A percentile compares a stretch with the other conserved stretches of the same genome.
These are phyloP conservation scores for Daldinia childiae DNA, from an alignment of 495 filamentous ascomycete species.

Conservation along the genomic window DNA sequence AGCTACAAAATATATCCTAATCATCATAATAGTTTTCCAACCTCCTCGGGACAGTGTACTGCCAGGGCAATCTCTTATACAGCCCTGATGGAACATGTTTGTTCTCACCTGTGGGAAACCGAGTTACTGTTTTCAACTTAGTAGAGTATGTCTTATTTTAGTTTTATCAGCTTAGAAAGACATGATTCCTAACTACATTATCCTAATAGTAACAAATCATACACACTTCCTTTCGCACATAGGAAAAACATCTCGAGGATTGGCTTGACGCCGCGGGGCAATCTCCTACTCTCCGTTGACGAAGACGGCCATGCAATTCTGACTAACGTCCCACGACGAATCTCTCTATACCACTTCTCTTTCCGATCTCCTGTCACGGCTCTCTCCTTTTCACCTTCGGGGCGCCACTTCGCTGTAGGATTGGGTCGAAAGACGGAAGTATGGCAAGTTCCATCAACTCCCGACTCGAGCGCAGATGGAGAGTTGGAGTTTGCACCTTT, in stretches of 20 bases:
- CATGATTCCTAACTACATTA: conserved; percentile 37
- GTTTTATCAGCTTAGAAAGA: not conserved
- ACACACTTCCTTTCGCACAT: conserved; percentile 93
- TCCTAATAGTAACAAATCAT: conserved; percentile 82
- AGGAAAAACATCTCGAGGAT: conserved; percentile 90
- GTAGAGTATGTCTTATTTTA: conserved; percentile 73
- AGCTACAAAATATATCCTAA: conserved; percentile 12
- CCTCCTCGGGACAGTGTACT: conserved; percentile 95
- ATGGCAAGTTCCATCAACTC: conserved; percentile 93
- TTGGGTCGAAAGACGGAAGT: conserved; percentile 87
- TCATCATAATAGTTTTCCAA: conserved; percentile 78
- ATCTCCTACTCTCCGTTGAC: conserved; percentile 89
- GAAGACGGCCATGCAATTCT: conserved; percentile 94
- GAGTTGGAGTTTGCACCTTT: conserved; percentile 96
- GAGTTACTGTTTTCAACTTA: conserved; percentile 94
- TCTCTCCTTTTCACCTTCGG: conserved; percentile 90
- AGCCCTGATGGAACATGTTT: conserved; percentile 95
- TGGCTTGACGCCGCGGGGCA: conserved; percentile 86
- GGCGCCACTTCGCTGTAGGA: conserved; percentile 86
- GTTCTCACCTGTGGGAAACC: conserved; percentile 96
- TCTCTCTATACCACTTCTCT: conserved; percentile 91
- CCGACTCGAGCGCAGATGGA: conserved; percentile 76
- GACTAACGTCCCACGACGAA: conserved; percentile 84
- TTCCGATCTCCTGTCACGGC: conserved; percentile 85
- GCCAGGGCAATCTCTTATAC: conserved; percentile 95